Percentiles rank a stretch among this genome's conserved stretches.
Conservation (phyloP, 75 land plant species). For the Pinus albicaulis region DNA sequence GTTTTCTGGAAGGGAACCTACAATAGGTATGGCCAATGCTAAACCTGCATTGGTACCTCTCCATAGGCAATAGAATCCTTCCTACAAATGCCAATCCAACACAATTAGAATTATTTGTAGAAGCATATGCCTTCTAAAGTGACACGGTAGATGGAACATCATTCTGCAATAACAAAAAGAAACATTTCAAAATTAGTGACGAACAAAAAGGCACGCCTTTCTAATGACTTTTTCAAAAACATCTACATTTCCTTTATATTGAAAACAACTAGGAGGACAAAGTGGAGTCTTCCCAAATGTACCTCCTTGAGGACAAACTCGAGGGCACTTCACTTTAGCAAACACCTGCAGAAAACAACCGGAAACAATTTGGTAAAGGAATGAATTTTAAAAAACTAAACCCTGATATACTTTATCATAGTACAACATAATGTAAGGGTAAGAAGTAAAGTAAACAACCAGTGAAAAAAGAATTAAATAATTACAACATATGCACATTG, state of each 20-base stretch:
- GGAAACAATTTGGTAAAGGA: neutral
- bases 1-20: slow-evolving; percentile 25
- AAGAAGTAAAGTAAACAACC: neutral
- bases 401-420: neutral
- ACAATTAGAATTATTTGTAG: neutral
- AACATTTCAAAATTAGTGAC: too few relatives aligned
- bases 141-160: neutral
- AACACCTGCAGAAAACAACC: slow-evolving; percentile 52
- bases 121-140: neutral
- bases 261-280: slow-evolving; percentile 84
- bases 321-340: slow-evolving; percentile 80
- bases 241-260: slow-evolving; percentile 89
- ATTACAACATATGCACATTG: neutral
- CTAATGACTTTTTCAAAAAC: slow-evolving; percentile 81
- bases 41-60: slow-evolving; percentile 93
- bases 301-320: slow-evolving; percentile 80
- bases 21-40: slow-evolving; percentile 88
- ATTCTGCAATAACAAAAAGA: too few relatives aligned
- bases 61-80: slow-evolving; percentile 89
- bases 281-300: slow-evolving; percentile 56
- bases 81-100: slow-evolving; percentile 42
- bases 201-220: slow-evolving; percentile 39
- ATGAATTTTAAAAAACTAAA: neutral
- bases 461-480: neutral
- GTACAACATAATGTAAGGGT: neutral